A percentile compares a stretch with the other conserved stretches of the same genome.
Conservation (phyloP, 2,329 filamentous ascomycete species). For the Endothia cerciana region DNA sequence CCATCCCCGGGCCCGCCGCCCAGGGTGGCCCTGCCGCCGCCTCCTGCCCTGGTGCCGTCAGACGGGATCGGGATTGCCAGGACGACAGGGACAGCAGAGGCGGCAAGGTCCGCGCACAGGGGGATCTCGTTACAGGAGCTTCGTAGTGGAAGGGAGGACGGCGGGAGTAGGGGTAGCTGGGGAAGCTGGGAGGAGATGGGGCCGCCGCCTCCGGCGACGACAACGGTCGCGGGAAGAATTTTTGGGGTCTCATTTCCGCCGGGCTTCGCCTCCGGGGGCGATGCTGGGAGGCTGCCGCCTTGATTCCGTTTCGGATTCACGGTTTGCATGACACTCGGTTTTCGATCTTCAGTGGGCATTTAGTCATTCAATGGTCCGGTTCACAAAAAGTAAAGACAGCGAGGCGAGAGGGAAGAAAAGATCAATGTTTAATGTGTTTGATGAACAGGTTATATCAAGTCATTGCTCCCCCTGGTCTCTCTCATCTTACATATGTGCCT, state of each 20-base stretch:
- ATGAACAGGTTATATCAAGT: background rate
- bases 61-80: slow-evolving; percentile 20
- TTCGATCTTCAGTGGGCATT: background rate
- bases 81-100: slow-evolving; percentile 11
- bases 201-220: background rate
- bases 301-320: background rate
- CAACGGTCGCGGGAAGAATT: background rate
- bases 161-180: slow-evolving; percentile 20
- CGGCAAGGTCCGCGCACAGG: background rate
- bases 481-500: no score
- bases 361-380: background rate
- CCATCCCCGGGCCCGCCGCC: slow-evolving; percentile 21
- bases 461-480: no score
- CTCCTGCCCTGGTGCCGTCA: slow-evolving; percentile 11
- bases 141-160: background rate
- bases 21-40: slow-evolving; percentile 19
- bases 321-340: background rate
- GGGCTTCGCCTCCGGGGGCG: background rate
- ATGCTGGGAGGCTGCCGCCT: background rate
- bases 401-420: background rate
- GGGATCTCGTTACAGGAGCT: background rate
- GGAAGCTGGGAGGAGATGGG: slow-evolving; percentile 23
- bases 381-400: background rate
- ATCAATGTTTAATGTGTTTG: slow-evolving; percentile 5
- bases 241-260: slow-evolving; percentile 24